Evolutionary conservation across 1,139 yeast genomes (phyloP).

Genomic region (Magnusiomyces starmeri): DNA sequence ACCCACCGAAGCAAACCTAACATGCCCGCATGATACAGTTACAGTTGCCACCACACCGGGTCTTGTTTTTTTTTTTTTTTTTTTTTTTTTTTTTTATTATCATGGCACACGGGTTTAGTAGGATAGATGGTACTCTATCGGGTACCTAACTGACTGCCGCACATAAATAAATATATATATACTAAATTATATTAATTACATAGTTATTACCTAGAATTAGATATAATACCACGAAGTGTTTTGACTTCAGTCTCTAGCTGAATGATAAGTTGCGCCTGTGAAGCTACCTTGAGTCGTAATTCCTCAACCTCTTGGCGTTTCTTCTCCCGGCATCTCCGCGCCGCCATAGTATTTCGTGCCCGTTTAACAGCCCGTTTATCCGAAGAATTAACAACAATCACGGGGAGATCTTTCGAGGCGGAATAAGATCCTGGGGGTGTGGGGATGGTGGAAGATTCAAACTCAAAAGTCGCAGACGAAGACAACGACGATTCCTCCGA

Average conservation of each 20-base stretch:
- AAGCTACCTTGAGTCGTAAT: slow-evolving; percentile 70
- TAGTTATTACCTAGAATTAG: too few relatives aligned
- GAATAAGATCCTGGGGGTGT: neutral
- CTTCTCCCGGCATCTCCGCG: slow-evolving; percentile 90
- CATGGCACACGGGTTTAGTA: too few relatives aligned
- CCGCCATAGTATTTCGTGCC: slow-evolving; percentile 95
- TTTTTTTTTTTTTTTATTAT: too few relatives aligned
- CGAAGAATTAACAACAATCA: slow-evolving; percentile 43
- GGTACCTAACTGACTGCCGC: too few relatives aligned
- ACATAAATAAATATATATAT: too few relatives aligned
- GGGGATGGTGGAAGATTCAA: neutral
- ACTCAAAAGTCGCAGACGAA: slow-evolving; percentile 1
- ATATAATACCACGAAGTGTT: slow-evolving; percentile 12
- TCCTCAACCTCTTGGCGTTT: slow-evolving; percentile 83
- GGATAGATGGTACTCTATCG: too few relatives aligned
- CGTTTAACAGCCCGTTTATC: slow-evolving; percentile 75
- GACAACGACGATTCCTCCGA: neutral
- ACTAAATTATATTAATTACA: too few relatives aligned
- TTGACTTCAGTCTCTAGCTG: slow-evolving; percentile 17
- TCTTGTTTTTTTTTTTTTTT: slow-evolving; percentile 2
- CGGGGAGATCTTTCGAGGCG: slow-evolving; percentile 42
- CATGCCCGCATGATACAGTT: too few relatives aligned
- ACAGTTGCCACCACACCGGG: too few relatives aligned
- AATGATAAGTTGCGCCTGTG: slow-evolving; percentile 31
- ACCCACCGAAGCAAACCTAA: too few relatives aligned